Percentiles rank a stretch among this genome's conserved stretches.
Evolutionary conservation across 2,329 filamentous ascomycete species (phyloP).

Genomic region (Teratosphaeria destructans): DNA sequence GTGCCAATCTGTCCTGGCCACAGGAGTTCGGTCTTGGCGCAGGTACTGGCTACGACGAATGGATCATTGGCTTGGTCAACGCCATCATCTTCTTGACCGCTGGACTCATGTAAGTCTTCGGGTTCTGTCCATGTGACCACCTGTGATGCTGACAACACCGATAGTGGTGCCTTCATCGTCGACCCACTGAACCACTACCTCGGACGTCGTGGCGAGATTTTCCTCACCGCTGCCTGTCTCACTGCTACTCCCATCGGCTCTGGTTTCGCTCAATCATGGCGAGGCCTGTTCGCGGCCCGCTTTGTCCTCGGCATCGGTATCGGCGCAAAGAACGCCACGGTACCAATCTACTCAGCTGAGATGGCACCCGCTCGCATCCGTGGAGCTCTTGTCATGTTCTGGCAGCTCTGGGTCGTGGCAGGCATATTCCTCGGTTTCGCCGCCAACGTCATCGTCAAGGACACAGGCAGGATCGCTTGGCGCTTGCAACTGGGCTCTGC

Average conservation of each 20-base stretch:
- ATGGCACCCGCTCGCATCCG: conserved; percentile 22
- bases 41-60: conserved; percentile 2
- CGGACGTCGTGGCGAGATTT: conserved; percentile 55
- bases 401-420: conserved; percentile 53
- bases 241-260: conserved; percentile 32
- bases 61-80: conserved; percentile 30
- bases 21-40: conserved; percentile 14
- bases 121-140: too few relatives aligned
- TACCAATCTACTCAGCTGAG: conserved; percentile 69
- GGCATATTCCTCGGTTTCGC: conserved; percentile 55
- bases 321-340: conserved; percentile 43
- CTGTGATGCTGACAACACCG: neutral
- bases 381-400: conserved; percentile 49
- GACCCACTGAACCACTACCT: conserved; percentile 50
- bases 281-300: conserved; percentile 44
- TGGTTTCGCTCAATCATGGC: conserved; percentile 32
- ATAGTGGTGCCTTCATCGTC: conserved; percentile 36
- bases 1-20: conserved; percentile 26
- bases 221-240: conserved; percentile 28
- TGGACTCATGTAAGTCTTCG: conserved; percentile 23
- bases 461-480: conserved; percentile 52
- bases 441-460: conserved; percentile 54
- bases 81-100: conserved; percentile 37
- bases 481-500: conserved; percentile 58
- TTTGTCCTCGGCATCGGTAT: conserved; percentile 55